These are phyloP conservation scores for Schizosaccharomyces pombe DNA, from an alignment of 805 yeast genomes.

Conservation along the genomic window DNA sequence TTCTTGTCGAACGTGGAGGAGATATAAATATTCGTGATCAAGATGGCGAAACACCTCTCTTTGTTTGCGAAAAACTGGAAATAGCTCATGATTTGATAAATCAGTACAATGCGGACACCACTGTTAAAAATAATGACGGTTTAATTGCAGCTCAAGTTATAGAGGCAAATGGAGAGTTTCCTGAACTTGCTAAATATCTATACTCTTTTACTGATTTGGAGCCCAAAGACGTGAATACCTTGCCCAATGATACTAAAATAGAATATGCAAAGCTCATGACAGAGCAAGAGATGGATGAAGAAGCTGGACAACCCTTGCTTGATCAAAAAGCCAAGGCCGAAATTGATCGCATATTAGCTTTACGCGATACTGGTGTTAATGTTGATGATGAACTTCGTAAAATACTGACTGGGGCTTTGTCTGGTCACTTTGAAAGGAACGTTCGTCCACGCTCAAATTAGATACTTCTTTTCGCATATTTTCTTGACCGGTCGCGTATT, in stretches of 20 bases:
- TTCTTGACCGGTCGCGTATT: too few species aligned
- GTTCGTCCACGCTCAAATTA: not conserved
- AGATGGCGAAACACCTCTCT: conserved; percentile 92
- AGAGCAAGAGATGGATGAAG: conserved; percentile 1
- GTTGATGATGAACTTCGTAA: not conserved
- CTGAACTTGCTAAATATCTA: not conserved
- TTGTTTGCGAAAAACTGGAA: conserved; percentile 52
- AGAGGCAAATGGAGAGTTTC: not conserved
- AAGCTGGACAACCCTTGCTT: not conserved
- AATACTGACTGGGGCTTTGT: not conserved
- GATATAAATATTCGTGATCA: conserved; percentile 59
- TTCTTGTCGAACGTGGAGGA: conserved; percentile 37
- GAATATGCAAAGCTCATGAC: not conserved
- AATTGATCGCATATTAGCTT: not conserved
- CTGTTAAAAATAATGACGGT: not conserved
- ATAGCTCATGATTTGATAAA: conserved; percentile 47
- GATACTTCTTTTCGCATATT: too few species aligned
- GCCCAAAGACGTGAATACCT: not conserved
- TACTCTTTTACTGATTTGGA: conserved; percentile 1
- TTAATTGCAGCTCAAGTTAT: conserved; percentile 1
- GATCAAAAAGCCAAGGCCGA: not conserved
- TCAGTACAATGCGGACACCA: not conserved
- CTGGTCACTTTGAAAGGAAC: not conserved
- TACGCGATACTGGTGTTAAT: not conserved
- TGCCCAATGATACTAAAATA: conserved; percentile 7